Base-by-base conservation (phyloP, 306 rosid genomes). In the Alnus rubra region DNA sequence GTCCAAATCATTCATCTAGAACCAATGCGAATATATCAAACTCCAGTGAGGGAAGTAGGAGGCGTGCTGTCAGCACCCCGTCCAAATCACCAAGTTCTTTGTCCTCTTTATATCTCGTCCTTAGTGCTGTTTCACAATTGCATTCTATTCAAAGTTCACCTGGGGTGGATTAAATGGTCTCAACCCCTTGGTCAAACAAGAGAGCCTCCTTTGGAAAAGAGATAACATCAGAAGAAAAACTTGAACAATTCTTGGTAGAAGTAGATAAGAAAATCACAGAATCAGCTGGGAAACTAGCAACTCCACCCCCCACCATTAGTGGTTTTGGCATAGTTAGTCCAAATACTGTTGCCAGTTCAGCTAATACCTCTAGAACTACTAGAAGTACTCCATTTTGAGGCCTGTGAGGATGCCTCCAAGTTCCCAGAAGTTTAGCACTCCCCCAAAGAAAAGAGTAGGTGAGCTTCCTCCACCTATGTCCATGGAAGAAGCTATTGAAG, bases 341-440 rank as follows among this genome's bases (percentile, higher is more conserved):
- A 9, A 82, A 51, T 76, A 84, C 91, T 56, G 84, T 90, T 86
- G 69, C 90, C 18, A 86, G 89, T 73, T 87, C 99, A 50, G 87
- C 87, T 59, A 91, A 83, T 84, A 90, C 97, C 49, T 88, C 99
- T 71, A 98, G 96, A 79, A 84, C 90, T 75, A 83, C 90, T 53
- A 91, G 99, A 88, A 86, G 84, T 79, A 91, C 93, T 28, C 97
- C 98, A 47, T 82, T 23, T 23, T 92, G 92, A 91, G 98, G 88
- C 92, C 92, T 63, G 98, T 92, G 86, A 90, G 97, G 85, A 95
- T 95, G 98, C 92, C 98, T 79, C 98, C 98, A 7, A 91, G 92
- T 53, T 92, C 98, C 64, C 97, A 95, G 86, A 95, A 92, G 89
- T 92, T 91, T 86, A 91, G 71, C 45, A 91, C 97, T 9, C 92